These are phyloP conservation scores for Salix dunnii DNA, from an alignment of 345 rosid species.

Conservation along the genomic window DNA sequence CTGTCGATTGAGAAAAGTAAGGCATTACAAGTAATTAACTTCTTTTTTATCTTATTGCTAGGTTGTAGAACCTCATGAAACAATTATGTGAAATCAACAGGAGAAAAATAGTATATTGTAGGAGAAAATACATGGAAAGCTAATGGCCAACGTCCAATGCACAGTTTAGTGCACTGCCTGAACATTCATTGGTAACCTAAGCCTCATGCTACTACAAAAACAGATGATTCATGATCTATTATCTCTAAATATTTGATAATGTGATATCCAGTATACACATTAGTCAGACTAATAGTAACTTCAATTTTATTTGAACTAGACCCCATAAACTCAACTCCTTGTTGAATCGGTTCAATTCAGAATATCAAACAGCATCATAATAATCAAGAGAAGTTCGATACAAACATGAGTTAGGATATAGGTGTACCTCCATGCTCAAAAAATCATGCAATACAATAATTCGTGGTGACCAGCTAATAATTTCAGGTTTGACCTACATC, in stretches of 20 bases:
- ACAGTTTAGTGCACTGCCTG: neutral
- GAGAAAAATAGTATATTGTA: neutral
- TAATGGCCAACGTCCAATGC: neutral
- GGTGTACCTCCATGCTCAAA: conserved; percentile 83
- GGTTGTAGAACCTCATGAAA: neutral
- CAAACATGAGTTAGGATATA: neutral
- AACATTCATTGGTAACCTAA: neutral
- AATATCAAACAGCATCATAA: neutral
- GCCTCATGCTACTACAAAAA: neutral
- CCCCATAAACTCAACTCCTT: neutral
- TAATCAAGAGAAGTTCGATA: neutral
- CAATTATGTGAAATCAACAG: neutral
- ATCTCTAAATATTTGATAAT: neutral
- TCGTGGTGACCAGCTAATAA: conserved; percentile 89
- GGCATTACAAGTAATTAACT: neutral
- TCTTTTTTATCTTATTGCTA: neutral
- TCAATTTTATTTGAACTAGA: neutral
- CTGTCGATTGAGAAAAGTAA: neutral
- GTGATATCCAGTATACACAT: neutral
- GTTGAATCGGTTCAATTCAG: neutral
- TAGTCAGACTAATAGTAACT: neutral
- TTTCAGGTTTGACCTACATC: conserved; percentile 88
- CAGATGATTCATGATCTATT: neutral
- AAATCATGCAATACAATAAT: conserved; percentile 79
- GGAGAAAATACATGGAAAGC: neutral